Evolutionary conservation across 1,284 basidiomycete species (phyloP).

Genomic region (Trichosporon ovoides): DNA sequence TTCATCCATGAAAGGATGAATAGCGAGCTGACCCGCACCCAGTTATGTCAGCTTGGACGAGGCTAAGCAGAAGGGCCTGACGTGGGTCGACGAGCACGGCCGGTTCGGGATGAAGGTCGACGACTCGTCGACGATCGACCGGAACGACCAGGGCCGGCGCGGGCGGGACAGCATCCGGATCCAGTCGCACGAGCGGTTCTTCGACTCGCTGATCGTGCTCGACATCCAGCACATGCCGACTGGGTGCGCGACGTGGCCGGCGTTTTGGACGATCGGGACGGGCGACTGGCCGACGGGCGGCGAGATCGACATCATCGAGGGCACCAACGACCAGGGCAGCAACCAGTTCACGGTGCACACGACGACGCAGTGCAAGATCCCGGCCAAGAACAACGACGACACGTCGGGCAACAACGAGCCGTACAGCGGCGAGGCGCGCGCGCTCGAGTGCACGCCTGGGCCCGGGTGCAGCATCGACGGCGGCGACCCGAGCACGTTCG

Average conservation of each 20-base stretch:
- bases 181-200: constrained; percentile 34
- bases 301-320: constrained; percentile 81
- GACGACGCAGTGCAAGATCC: constrained; percentile 51
- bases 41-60: constrained; percentile 8
- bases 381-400: constrained; percentile 53
- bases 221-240: constrained; percentile 47
- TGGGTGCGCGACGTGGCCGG: constrained; percentile 56
- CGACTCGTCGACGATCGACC: constrained; percentile 26
- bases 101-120: constrained; percentile 32
- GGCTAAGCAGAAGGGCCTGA: background rate
- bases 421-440: constrained; percentile 24
- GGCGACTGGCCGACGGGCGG: constrained; percentile 65
- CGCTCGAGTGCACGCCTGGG: constrained; percentile 52
- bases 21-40: background rate
- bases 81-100: constrained; percentile 6
- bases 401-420: constrained; percentile 53
- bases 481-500: constrained; percentile 16
- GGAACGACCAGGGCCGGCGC: constrained; percentile 18
- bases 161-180: constrained; percentile 44
- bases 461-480: constrained; percentile 8
- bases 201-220: constrained; percentile 25
- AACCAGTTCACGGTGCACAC: constrained; percentile 16
- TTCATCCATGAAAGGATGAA: background rate
- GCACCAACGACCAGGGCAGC: constrained; percentile 43
- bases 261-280: constrained; percentile 60